Conservation (phyloP, 371 early-diverging fungal genomes). For the Apophysomyces variabilis region DNA sequence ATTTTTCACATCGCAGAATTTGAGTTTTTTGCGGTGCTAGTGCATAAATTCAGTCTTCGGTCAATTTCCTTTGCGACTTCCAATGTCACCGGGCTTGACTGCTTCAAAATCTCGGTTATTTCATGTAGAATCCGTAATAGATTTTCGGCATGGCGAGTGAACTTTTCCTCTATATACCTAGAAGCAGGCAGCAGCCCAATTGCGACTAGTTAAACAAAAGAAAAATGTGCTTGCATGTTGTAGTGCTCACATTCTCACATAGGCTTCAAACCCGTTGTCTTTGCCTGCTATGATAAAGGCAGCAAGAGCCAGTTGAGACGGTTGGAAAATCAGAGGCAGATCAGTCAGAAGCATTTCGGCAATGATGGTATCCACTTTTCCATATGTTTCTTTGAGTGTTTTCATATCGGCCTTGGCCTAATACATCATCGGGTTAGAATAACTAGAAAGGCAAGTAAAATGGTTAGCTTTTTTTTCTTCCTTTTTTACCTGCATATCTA, state of each 20-base stretch:
- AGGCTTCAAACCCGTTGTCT: constrained; percentile 57
- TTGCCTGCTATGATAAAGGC: constrained; percentile 73
- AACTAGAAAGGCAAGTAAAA: too few relatives aligned
- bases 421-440: constrained; percentile 24
- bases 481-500: constrained; percentile 75
- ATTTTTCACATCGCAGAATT: constrained; percentile 61
- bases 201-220: constrained; percentile 25
- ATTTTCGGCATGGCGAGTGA: constrained; percentile 35
- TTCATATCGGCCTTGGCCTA: constrained; percentile 61
- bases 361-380: constrained; percentile 58
- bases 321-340: constrained; percentile 77
- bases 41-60: constrained; percentile 61
- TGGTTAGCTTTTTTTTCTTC: not conserved
- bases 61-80: constrained; percentile 66
- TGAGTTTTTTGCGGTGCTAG: constrained; percentile 76
- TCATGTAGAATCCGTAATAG: constrained; percentile 47
- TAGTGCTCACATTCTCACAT: constrained; percentile 38
- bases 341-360: constrained; percentile 74
- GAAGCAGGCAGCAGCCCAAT: not conserved
- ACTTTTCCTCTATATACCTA: constrained; percentile 41
- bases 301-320: constrained; percentile 86
- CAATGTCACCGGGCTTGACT: constrained; percentile 35
- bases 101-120: constrained; percentile 47
- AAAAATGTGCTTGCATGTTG: constrained; percentile 16
- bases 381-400: constrained; percentile 62